Evolutionary conservation across 2,329 filamentous ascomycete species (phyloP).

Genomic region (Arthrocladium fulminans): DNA sequence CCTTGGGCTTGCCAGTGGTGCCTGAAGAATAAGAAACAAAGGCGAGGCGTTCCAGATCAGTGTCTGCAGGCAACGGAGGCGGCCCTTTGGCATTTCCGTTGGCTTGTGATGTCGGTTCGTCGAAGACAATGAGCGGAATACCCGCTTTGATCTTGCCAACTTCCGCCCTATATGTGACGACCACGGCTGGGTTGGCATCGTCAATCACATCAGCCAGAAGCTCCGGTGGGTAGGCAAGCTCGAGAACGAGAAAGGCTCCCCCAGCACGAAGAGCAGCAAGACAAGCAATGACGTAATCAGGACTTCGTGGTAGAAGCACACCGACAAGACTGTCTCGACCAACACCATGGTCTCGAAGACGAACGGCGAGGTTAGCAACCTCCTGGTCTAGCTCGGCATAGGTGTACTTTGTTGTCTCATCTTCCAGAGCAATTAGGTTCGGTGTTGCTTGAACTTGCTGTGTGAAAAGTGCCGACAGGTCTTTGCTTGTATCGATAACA

Average conservation of each 20-base stretch:
- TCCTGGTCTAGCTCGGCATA: slow-evolving; percentile 63
- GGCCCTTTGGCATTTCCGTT: slow-evolving; percentile 38
- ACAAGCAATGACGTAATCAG: slow-evolving; percentile 70
- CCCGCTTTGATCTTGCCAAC: slow-evolving; percentile 55
- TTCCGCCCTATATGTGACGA: slow-evolving; percentile 60
- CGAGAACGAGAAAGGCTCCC: slow-evolving; percentile 70
- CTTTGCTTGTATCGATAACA: slow-evolving; percentile 61
- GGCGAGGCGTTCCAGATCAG: slow-evolving; percentile 63
- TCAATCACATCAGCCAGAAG: slow-evolving; percentile 67
- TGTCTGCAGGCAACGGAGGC: slow-evolving; percentile 48
- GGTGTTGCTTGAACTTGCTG: slow-evolving; percentile 61
- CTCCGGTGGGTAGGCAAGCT: slow-evolving; percentile 67
- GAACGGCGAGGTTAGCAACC: slow-evolving; percentile 55
- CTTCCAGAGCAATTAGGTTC: slow-evolving; percentile 61
- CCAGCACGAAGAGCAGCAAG: slow-evolving; percentile 69
- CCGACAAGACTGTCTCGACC: slow-evolving; percentile 66
- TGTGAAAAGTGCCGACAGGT: slow-evolving; percentile 62
- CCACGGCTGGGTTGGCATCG: slow-evolving; percentile 61
- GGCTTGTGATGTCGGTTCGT: slow-evolving; percentile 33
- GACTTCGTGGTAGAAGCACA: slow-evolving; percentile 64
- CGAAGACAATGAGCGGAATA: slow-evolving; percentile 57
- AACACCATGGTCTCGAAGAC: slow-evolving; percentile 59
- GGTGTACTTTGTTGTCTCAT: slow-evolving; percentile 57
- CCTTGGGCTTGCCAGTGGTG: slow-evolving; percentile 70
- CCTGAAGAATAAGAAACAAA: slow-evolving; percentile 78